phyloP scores from a whole-genome alignment of 2,329 filamentous ascomycete species.

The Hortaea werneckii region DNA sequence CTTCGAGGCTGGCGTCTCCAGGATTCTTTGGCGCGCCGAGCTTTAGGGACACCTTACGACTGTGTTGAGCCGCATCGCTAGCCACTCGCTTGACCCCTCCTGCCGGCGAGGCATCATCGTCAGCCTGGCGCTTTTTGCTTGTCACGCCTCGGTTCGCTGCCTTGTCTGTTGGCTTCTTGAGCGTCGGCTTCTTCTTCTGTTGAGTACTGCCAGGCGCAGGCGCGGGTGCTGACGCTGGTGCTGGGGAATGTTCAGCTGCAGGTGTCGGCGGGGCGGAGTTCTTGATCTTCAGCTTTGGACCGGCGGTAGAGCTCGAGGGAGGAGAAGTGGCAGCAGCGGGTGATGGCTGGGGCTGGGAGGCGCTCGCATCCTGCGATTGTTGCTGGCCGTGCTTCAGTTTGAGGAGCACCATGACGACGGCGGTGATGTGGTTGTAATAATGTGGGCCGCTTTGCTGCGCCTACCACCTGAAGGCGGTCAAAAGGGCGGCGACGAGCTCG shows the following conservation, averaged over 20 bases:
- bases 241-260: slow-evolving; percentile 17
- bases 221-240: slow-evolving; percentile 14
- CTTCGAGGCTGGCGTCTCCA: not conserved
- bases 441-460: not conserved
- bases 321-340: slow-evolving; percentile 7
- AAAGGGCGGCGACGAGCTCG: not conserved
- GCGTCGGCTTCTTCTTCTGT: slow-evolving; percentile 3
- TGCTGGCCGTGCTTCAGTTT: slow-evolving; percentile 4
- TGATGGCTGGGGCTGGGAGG: slow-evolving; percentile 1
- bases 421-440: slow-evolving; percentile 3
- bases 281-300: slow-evolving; percentile 13
- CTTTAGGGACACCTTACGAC: slow-evolving; percentile 23
- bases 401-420: slow-evolving; percentile 5
- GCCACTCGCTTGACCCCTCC: slow-evolving; percentile 19
- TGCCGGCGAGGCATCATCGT: slow-evolving; percentile 23
- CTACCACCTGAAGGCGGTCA: not conserved
- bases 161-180: not conserved
- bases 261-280: slow-evolving; percentile 19
- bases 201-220: not conserved
- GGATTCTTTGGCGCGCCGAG: slow-evolving; percentile 6
- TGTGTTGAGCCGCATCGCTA: slow-evolving; percentile 12
- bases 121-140: slow-evolving; percentile 25
- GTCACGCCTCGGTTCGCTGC: slow-evolving; percentile 15
- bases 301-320: slow-evolving; percentile 4
- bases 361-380: not conserved